phyloP scores from a whole-genome alignment of 306 rosid species.

The Corylus heterophylla region DNA sequence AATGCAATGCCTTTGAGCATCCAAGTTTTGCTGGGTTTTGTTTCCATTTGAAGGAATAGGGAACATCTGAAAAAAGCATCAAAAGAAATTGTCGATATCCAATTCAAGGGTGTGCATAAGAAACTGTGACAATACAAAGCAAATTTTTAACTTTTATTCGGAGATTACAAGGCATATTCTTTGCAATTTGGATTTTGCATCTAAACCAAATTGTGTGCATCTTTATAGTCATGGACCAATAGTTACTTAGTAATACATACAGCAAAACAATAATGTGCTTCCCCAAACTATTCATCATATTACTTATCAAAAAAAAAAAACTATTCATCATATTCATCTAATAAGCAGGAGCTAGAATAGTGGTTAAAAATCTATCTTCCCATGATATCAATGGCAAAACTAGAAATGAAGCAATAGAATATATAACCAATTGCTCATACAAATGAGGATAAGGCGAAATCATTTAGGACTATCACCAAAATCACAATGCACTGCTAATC shows the following conservation, averaged over 20 bases:
- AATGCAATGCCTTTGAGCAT: slow-evolving; percentile 81
- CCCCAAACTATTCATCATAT: not conserved
- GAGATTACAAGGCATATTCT: not conserved
- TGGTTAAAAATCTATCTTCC: not conserved
- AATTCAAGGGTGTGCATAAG: not conserved
- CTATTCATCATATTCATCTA: not conserved
- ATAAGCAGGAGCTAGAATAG: not conserved
- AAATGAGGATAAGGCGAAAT: not conserved
- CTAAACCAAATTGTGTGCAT: slow-evolving; percentile 1
- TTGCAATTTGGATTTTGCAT: not conserved
- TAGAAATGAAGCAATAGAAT: not conserved
- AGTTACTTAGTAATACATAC: not conserved
- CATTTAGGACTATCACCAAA: not conserved
- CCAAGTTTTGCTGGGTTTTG: slow-evolving; percentile 75
- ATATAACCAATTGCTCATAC: not conserved
- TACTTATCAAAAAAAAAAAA: not conserved
- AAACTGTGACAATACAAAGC: not conserved
- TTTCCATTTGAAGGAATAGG: slow-evolving; percentile 66
- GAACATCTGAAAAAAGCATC: slow-evolving; percentile 68
- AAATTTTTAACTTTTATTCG: not conserved
- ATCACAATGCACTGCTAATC: not conserved
- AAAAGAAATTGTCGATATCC: slow-evolving; percentile 24
- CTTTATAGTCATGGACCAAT: slow-evolving; percentile 1
- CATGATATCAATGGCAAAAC: not conserved
- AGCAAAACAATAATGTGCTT: not conserved